These are phyloP conservation scores for Paecilomyces variotii DNA, from an alignment of 2,329 filamentous ascomycete species.

Conservation along the genomic window DNA sequence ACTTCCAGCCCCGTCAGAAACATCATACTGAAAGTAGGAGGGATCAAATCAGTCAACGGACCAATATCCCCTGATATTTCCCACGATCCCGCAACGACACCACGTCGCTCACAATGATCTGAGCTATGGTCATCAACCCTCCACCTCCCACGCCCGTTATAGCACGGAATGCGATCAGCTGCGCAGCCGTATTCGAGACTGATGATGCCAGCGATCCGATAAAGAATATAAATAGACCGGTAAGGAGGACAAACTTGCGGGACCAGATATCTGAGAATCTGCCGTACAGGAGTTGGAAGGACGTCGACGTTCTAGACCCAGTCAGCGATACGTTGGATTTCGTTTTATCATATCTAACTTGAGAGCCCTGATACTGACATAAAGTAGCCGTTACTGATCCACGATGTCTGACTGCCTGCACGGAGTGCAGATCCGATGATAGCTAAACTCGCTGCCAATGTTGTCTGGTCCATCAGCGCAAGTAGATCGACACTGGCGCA, in stretches of 20 bases:
- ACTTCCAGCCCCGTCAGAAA: slow-evolving; percentile 22
- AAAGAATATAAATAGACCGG: slow-evolving; percentile 46
- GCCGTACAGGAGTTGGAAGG: slow-evolving; percentile 58
- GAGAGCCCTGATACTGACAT: slow-evolving; percentile 57
- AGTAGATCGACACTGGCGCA: slow-evolving; percentile 49
- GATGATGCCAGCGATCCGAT: slow-evolving; percentile 53
- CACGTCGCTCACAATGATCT: slow-evolving; percentile 56
- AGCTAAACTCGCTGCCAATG: slow-evolving; percentile 47
- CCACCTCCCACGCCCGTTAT: slow-evolving; percentile 54
- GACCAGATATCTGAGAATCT: slow-evolving; percentile 54
- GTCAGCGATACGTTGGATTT: slow-evolving; percentile 54
- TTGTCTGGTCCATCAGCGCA: slow-evolving; percentile 52
- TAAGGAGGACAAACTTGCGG: slow-evolving; percentile 50
- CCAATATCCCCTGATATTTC: neutral
- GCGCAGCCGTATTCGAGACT: slow-evolving; percentile 46
- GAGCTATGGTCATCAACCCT: slow-evolving; percentile 50
- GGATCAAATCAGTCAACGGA: neutral
- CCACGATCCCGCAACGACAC: slow-evolving; percentile 43
- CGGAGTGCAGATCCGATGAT: slow-evolving; percentile 46
- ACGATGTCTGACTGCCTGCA: slow-evolving; percentile 44
- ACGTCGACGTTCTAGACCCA: slow-evolving; percentile 58
- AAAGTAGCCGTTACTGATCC: slow-evolving; percentile 51
- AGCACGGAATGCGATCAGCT: slow-evolving; percentile 54
- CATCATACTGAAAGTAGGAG: neutral
- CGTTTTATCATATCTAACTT: slow-evolving; percentile 48